Conservation (phyloP, 2,329 filamentous ascomycete genomes). For the Trichoderma atroviride region DNA sequence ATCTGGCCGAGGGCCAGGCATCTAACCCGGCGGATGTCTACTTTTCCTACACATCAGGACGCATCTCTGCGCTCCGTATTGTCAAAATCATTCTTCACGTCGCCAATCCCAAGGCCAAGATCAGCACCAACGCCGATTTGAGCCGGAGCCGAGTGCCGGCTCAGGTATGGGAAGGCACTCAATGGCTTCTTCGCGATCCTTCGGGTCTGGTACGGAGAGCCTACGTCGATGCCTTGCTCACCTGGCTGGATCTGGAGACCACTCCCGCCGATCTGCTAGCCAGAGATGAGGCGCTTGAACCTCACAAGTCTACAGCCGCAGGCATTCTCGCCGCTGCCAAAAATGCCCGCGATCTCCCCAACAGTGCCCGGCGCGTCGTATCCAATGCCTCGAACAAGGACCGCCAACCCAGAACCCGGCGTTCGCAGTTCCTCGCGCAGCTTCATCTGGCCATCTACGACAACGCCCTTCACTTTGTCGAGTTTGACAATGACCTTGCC, state of each 20-base stretch:
- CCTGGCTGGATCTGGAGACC: slow-evolving; percentile 84
- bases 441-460: slow-evolving; percentile 91
- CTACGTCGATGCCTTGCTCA: slow-evolving; percentile 80
- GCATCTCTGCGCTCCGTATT: slow-evolving; percentile 70
- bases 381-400: slow-evolving; percentile 68
- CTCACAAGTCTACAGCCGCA: slow-evolving; percentile 44
- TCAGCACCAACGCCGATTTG: slow-evolving; percentile 63
- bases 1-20: slow-evolving; percentile 49
- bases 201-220: slow-evolving; percentile 78
- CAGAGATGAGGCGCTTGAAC: slow-evolving; percentile 56
- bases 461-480: slow-evolving; percentile 72
- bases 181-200: slow-evolving; percentile 84
- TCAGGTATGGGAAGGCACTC: slow-evolving; percentile 92
- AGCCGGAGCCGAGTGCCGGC: slow-evolving; percentile 75
- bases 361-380: slow-evolving; percentile 63
- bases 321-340: slow-evolving; percentile 36
- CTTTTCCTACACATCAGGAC: slow-evolving; percentile 58
- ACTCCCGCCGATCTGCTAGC: slow-evolving; percentile 66
- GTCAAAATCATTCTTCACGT: slow-evolving; percentile 82
- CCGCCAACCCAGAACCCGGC: slow-evolving; percentile 51
- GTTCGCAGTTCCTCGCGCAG: slow-evolving; percentile 76
- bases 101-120: slow-evolving; percentile 69
- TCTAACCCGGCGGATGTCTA: slow-evolving; percentile 51
- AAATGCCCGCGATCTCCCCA: slow-evolving; percentile 45
- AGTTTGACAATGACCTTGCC: slow-evolving; percentile 73